These are phyloP conservation scores for Trichothecium sympodiale DNA, from an alignment of 2,329 filamentous ascomycete genomes.

Conservation along the genomic window DNA sequence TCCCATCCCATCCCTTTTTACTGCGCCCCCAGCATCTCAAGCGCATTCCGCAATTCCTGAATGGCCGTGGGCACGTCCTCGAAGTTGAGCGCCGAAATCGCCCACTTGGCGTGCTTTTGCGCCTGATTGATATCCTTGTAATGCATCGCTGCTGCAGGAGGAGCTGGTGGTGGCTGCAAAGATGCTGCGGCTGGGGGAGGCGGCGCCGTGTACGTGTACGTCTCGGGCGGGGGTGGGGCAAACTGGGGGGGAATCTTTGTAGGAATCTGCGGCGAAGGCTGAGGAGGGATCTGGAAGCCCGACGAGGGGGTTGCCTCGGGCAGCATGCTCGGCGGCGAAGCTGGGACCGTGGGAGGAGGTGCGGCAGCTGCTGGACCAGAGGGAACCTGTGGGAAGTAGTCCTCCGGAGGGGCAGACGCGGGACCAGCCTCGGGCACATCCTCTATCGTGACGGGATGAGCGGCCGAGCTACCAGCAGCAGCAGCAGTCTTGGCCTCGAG, in stretches of 20 bases:
- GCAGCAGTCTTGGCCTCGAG: not conserved
- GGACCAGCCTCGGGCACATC: slow-evolving; percentile 39
- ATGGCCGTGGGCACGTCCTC: slow-evolving; percentile 89
- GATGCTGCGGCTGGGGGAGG: slow-evolving; percentile 4
- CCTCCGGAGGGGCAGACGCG: slow-evolving; percentile 14
- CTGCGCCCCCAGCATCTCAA: slow-evolving; percentile 55
- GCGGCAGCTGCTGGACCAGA: not conserved
- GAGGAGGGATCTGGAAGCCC: slow-evolving; percentile 13
- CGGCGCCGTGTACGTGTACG: slow-evolving; percentile 9
- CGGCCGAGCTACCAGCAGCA: slow-evolving; percentile 22
- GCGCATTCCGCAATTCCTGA: slow-evolving; percentile 66
- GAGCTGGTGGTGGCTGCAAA: not conserved
- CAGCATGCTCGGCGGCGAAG: slow-evolving; percentile 11
- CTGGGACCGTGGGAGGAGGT: slow-evolving; percentile 5
- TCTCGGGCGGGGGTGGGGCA: slow-evolving; percentile 12
- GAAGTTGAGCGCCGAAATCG: slow-evolving; percentile 92
- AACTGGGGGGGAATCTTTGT: slow-evolving; percentile 13
- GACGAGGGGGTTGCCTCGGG: slow-evolving; percentile 9
- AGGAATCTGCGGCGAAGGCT: slow-evolving; percentile 16
- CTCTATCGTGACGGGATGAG: slow-evolving; percentile 37
- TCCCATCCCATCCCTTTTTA: slow-evolving; percentile 5
- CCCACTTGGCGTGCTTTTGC: slow-evolving; percentile 95
- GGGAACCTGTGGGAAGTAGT: slow-evolving; percentile 20
- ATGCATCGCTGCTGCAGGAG: slow-evolving; percentile 8
- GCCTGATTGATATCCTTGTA: slow-evolving; percentile 61